phyloP scores from a whole-genome alignment of 495 filamentous ascomycete genomes.

The Acidomyces sp. region DNA sequence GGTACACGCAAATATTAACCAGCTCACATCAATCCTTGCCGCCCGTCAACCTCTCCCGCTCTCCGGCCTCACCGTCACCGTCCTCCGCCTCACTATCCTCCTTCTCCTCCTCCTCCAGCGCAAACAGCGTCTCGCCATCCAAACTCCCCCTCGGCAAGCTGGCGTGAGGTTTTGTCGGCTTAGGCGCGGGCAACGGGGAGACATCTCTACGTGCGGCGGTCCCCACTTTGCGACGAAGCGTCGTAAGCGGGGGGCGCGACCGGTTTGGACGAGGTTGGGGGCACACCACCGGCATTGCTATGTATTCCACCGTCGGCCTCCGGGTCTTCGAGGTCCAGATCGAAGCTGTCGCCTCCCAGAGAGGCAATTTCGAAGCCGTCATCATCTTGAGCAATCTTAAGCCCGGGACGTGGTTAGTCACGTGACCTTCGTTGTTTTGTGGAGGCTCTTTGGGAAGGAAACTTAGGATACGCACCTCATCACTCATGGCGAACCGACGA shows the following conservation, averaged over 20 bases:
- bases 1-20: no score
- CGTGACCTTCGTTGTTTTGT: no score
- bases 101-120: constrained; percentile 71
- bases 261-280: no score
- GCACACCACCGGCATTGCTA: neutral
- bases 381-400: constrained; percentile 85
- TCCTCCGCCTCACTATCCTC: constrained; percentile 48
- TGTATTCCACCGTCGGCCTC: constrained; percentile 6
- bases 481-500: constrained; percentile 94
- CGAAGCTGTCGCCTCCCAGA: constrained; percentile 62
- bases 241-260: constrained; percentile 20
- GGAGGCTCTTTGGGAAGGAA: no score
- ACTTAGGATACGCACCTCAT: constrained; percentile 49
- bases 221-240: constrained; percentile 1
- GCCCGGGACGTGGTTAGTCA: no score
- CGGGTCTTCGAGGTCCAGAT: constrained; percentile 40
- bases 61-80: constrained; percentile 40
- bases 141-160: constrained; percentile 52
- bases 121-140: constrained; percentile 90
- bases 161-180: constrained; percentile 28
- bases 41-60: constrained; percentile 51
- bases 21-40: constrained; percentile 24
- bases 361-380: constrained; percentile 96
- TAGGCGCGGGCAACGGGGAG: constrained; percentile 31
- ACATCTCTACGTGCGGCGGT: constrained; percentile 17